Evolutionary conservation across 2,329 filamentous ascomycete genomes (phyloP).

Genomic region (Neopestalotiopsis sp.): DNA sequence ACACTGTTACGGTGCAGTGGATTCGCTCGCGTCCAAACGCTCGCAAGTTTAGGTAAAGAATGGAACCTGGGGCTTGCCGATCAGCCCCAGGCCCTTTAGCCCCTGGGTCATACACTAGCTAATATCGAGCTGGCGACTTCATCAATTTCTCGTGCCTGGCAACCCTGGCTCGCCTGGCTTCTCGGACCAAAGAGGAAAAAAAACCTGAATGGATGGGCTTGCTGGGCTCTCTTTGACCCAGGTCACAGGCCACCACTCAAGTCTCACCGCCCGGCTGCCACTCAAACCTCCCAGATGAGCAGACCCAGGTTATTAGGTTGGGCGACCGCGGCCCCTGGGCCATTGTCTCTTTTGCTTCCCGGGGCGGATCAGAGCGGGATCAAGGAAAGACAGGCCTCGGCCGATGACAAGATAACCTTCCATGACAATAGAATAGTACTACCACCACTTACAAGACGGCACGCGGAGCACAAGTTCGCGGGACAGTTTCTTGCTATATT

Average conservation of each 20-base stretch:
- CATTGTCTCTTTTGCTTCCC: neutral
- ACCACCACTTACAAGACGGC: neutral
- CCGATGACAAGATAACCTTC: neutral
- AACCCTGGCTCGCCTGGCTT: neutral
- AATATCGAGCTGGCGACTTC: neutral
- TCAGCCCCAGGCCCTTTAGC: neutral
- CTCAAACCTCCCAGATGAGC: neutral
- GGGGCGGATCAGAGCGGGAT: neutral
- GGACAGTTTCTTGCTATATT: neutral
- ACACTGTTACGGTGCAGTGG: neutral
- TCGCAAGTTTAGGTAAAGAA: neutral
- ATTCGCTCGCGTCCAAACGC: neutral
- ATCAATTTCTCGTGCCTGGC: neutral
- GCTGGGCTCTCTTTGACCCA: too few relatives aligned
- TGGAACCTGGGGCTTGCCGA: neutral
- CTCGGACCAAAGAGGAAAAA: neutral
- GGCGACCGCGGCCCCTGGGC: neutral
- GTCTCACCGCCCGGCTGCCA: neutral
- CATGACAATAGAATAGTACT: neutral
- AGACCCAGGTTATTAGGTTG: neutral
- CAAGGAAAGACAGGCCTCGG: neutral
- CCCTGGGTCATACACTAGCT: constrained; percentile 1
- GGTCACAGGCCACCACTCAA: too few relatives aligned
- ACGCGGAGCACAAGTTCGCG: neutral
- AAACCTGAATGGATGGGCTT: neutral